Percentiles rank a stretch among this genome's conserved stretches.
Conservation (phyloP, 225 moss, liverwort and hornwort species). For the Rhytidiadelphus loreus region DNA sequence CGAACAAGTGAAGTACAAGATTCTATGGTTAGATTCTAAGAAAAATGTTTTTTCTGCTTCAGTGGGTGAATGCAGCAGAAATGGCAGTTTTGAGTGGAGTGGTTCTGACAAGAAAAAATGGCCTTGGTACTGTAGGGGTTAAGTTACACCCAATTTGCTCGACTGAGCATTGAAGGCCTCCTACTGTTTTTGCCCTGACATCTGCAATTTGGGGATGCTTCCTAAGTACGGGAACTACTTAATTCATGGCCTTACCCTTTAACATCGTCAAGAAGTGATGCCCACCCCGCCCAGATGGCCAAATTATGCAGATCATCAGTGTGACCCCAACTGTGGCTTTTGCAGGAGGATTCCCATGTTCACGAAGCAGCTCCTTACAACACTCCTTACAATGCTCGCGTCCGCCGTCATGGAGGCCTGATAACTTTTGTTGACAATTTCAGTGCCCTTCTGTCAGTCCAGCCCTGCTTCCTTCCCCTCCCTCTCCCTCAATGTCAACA, state of each 20-base stretch:
- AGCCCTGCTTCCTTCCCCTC: neutral
- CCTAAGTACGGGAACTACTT: neutral
- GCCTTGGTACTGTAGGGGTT: no score
- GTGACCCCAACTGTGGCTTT: neutral
- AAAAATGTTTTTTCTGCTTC: no score
- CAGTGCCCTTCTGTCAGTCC: neutral
- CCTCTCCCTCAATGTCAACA: neutral
- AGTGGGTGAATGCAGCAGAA: no score
- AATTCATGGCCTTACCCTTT: neutral
- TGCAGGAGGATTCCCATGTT: neutral
- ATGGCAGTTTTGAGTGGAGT: no score
- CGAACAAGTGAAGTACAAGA: no score
- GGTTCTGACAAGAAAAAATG: no score
- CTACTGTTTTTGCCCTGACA: no score
- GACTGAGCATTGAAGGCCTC: neutral
- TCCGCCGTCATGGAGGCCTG: neutral
- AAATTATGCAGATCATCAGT: neutral
- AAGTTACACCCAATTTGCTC: no score
- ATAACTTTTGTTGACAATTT: neutral
- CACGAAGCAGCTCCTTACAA: neutral
- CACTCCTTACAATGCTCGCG: neutral
- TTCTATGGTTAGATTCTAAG: no score
- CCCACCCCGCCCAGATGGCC: no score
- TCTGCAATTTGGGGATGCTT: neutral
- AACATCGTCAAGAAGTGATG: neutral